Base-by-base conservation (phyloP, 768 basidiomycete species). In the Imleria badia region DNA sequence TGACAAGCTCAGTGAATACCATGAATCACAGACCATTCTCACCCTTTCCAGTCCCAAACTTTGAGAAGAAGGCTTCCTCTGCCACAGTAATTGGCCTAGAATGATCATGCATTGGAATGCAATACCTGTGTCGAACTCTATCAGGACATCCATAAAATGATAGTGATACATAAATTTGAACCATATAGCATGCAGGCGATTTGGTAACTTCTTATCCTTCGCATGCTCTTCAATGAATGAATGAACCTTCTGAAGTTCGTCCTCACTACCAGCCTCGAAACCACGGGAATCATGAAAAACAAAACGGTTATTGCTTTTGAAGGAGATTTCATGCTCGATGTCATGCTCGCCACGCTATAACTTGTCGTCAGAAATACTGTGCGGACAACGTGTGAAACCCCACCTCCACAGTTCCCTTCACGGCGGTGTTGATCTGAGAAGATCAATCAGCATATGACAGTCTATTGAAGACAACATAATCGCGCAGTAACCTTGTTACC, bases 221-320 rank as follows among this genome's bases (percentile, higher is more conserved):
- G 72, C 56, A 10, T 65, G 52, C 20, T 65, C 23, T n/a, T 50
- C 20, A 13, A 78, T 65, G 56, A 78, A 78, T 3, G 46, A 39
- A 40, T 56, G 60, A 22, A 76, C 67, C 9, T 48, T 62, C 1
- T 64, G 48, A 3, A 75, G 50, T 52, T 77, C 70, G 3, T 59
- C 53, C 1, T 22, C 59, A 3, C 56, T 59, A 5, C 76, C 76
- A 19, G 72, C 54, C 59, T 77, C 74, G 46, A 78, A 75, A 6
- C 75, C 76, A 41, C 65, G 51, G 19, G 76, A 78, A 53, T 78
- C 76, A 39, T 77, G 76, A 50, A 77, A 76, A n/a, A 76, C 65
- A 56, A 75, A 77, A 5, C 58, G 45, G 5, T 57, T 60, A 31
- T 72, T 72, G 59, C 63, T 72, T 26, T 39, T 42, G 56, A 72